phyloP scores from a whole-genome alignment of 2,329 filamentous ascomycete genomes.

The Fusarium virguliforme region DNA sequence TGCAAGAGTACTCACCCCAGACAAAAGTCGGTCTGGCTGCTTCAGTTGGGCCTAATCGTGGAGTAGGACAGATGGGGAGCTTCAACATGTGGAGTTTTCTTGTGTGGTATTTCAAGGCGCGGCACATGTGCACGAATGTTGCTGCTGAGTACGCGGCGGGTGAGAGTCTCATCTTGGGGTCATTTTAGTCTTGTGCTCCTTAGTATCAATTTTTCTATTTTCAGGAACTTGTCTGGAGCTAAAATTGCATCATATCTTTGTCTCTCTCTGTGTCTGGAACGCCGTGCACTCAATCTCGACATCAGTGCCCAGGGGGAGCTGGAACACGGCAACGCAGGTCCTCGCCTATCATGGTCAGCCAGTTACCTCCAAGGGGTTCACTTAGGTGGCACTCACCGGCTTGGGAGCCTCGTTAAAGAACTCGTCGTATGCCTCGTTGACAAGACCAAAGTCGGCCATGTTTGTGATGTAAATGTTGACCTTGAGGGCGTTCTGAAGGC shows the following conservation, averaged over 20 bases:
- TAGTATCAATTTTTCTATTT: too few species aligned
- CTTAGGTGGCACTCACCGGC: conserved; percentile 59
- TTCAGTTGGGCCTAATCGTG: conserved; percentile 2
- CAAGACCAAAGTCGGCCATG: conserved; percentile 75
- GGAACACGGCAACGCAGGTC: conserved; percentile 82
- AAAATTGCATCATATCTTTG: background rate
- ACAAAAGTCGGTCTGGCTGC: background rate
- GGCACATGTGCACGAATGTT: conserved; percentile 16
- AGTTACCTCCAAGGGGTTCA: conserved; percentile 43
- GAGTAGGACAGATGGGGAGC: conserved; percentile 17
- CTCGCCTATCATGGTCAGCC: conserved; percentile 61
- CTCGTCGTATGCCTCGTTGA: conserved; percentile 71
- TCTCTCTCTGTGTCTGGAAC: background rate
- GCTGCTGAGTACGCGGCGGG: background rate
- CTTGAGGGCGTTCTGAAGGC: conserved; percentile 75
- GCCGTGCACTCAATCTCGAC: conserved; percentile 82
- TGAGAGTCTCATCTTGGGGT: background rate
- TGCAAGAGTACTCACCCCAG: background rate
- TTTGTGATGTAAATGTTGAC: conserved; percentile 77
- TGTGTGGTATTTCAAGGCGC: conserved; percentile 13
- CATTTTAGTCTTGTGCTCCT: background rate
- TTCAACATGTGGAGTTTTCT: conserved; percentile 18
- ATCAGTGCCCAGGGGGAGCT: conserved; percentile 78
- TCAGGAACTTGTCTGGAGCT: background rate
- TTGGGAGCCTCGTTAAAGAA: conserved; percentile 64